phyloP scores from a whole-genome alignment of 768 basidiomycete genomes.

The Suillus cothurnatus region DNA sequence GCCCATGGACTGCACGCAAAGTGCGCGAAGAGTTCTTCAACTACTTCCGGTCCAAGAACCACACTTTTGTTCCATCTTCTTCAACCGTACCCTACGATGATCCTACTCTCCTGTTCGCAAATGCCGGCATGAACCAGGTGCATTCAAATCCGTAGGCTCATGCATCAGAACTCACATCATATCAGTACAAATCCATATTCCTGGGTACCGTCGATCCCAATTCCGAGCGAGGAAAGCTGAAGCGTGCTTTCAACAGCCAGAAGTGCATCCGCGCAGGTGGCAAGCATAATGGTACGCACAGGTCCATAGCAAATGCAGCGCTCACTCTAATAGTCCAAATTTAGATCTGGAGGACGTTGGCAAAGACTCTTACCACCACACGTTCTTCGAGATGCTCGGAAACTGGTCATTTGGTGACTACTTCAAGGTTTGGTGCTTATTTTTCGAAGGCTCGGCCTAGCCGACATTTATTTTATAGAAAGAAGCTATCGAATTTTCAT shows the following conservation, averaged over 20 bases:
- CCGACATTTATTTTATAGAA: conserved; percentile 49
- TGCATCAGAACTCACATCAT: conserved; percentile 16
- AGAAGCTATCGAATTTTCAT: conserved; percentile 92
- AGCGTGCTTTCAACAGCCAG: conserved; percentile 93
- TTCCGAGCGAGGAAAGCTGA: conserved; percentile 87
- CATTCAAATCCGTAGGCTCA: conserved; percentile 14
- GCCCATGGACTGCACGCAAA: conserved; percentile 76
- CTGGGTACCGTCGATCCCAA: conserved; percentile 97
- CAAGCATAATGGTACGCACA: conserved; percentile 87
- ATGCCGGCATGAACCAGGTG: conserved; percentile 97
- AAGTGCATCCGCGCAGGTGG: conserved; percentile 99
- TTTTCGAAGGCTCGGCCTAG: conserved; percentile 4
- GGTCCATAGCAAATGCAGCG: background rate
- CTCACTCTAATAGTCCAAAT: conserved; percentile 9
- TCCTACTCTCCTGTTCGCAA: conserved; percentile 95
- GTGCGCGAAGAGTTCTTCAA: conserved; percentile 91
- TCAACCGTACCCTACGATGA: conserved; percentile 97
- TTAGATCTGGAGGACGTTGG: conserved; percentile 98
- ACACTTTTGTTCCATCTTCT: conserved; percentile 89
- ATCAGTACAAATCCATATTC: conserved; percentile 93
- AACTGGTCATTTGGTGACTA: conserved; percentile 99
- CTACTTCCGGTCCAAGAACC: conserved; percentile 78
- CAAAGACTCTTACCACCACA: conserved; percentile 97
- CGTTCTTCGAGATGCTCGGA: conserved; percentile 99
- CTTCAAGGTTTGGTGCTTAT: conserved; percentile 76